Base-by-base conservation (phyloP, 1,284 basidiomycete species). In the Tilletia setariae region DNA sequence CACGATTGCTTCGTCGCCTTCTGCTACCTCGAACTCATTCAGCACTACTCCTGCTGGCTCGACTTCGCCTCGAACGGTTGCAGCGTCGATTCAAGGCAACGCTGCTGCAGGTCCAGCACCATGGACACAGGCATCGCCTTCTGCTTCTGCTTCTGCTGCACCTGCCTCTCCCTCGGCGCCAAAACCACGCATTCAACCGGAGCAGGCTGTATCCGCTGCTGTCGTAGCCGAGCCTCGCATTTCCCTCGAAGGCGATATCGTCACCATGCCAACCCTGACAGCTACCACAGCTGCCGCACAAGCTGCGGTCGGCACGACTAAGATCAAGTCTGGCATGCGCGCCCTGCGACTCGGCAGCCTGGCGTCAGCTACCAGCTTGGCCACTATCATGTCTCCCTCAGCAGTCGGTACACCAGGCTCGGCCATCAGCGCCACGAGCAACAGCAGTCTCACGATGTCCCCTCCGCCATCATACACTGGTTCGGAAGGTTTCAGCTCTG, bases 341-440 rank as follows among this genome's bases (percentile, higher is more conserved):
- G 73, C 75, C 1, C 72, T 79, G 11, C 74, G 77, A n/a, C 70
- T 79, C 16, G 76, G 74, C 30, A 75, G 73, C 63, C 69, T 72
- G 43, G 32, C 42, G 11, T 66, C 65, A 2, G 56, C 56, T 16
- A 32, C 56, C 8, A 40, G 30, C 32, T 53, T 13, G 70, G 69
- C 73, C 23, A 43, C 72, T 6, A 53, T 19, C 16, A 62, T 70
- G 11, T 42, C 67, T 9, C 23, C 46, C 59, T 19, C 61, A 21
- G 21, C 61, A 19, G 35, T 40, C 35, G 35, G 35, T 40, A 40
- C 35, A 40, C 35, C 35, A 40, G 35, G 35, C 35, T 40, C 35
- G 11, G 35, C 35, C 11, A 11, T 11, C 35, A 40, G 35, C 35
- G 35, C 35, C 11, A 40, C 35, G 6, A 40, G 35, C 35, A 40